Percentiles rank a stretch among this genome's conserved stretches.
Evolutionary conservation across 345 rosid genomes (phyloP).

Genomic region (Salix koriyanagi): DNA sequence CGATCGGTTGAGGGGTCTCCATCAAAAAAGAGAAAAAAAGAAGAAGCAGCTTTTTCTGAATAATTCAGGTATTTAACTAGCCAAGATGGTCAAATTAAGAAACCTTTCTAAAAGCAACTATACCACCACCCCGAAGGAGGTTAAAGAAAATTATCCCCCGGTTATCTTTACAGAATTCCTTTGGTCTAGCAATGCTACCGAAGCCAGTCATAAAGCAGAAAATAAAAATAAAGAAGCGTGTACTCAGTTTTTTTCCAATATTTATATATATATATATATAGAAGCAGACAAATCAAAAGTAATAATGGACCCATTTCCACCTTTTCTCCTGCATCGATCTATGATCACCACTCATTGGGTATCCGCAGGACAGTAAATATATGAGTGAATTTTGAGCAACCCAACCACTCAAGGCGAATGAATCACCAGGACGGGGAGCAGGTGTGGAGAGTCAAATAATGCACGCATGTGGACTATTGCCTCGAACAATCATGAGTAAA

Average conservation of each 20-base stretch:
- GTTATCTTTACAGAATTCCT: neutral
- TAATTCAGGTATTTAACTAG: too few relatives aligned
- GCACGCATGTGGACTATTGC: neutral
- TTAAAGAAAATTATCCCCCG: neutral
- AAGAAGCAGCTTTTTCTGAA: too few relatives aligned
- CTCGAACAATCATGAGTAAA: neutral
- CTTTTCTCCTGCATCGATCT: neutral
- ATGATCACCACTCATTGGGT: neutral
- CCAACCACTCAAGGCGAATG: neutral
- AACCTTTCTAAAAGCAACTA: neutral
- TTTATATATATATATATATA: too few relatives aligned
- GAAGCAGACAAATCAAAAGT: slow-evolving; percentile 18
- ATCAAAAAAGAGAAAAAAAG: too few relatives aligned
- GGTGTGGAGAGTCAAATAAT: neutral
- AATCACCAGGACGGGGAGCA: slow-evolving; percentile 2
- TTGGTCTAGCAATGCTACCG: too few relatives aligned
- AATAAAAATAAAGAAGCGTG: neutral
- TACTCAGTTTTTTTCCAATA: neutral
- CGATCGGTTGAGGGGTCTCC: too few relatives aligned
- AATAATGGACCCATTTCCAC: neutral
- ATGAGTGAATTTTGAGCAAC: slow-evolving; percentile 26
- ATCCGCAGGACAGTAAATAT: neutral
- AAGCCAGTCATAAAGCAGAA: neutral
- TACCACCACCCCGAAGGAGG: neutral
- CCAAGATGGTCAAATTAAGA: neutral